Percentiles rank a stretch among this genome's conserved stretches.
Evolutionary conservation across 1,139 yeast genomes (phyloP).

Genomic region (Zygoascus hellenicus): DNA sequence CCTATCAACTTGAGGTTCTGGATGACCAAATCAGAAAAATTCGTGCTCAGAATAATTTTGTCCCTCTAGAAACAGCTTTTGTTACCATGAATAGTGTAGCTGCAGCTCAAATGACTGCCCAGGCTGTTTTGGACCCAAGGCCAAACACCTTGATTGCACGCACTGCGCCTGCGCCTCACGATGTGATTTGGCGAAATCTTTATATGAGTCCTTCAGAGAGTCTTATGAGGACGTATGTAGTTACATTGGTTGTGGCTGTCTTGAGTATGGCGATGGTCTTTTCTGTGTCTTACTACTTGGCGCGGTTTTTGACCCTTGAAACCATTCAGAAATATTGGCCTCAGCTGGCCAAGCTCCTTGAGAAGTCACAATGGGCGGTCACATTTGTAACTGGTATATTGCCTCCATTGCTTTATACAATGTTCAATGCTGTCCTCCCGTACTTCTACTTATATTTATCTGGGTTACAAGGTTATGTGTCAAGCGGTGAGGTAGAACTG

Average conservation of each 20-base stretch:
- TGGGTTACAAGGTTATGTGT: conserved; percentile 64
- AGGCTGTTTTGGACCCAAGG: conserved; percentile 76
- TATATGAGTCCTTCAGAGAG: conserved; percentile 55
- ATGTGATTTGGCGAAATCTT: conserved; percentile 73
- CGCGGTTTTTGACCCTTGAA: conserved; percentile 63
- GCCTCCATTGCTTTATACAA: conserved; percentile 70
- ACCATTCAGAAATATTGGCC: conserved; percentile 72
- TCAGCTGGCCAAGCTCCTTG: conserved; percentile 56
- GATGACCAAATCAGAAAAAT: conserved; percentile 52
- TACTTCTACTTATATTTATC: conserved; percentile 69
- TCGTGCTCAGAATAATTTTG: conserved; percentile 30
- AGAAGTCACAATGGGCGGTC: conserved; percentile 51
- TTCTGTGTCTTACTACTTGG: conserved; percentile 61
- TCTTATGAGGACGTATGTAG: conserved; percentile 51
- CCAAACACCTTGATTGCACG: conserved; percentile 65
- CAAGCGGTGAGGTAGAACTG: conserved; percentile 76
- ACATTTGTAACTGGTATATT: conserved; percentile 70
- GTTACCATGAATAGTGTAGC: conserved; percentile 82
- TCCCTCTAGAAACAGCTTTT: conserved; percentile 53
- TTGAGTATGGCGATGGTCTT: conserved; percentile 61
- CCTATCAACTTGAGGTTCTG: conserved; percentile 48
- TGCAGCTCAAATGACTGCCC: conserved; percentile 86
- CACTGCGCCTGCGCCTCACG: conserved; percentile 85
- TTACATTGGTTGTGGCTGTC: conserved; percentile 59
- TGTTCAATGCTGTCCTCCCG: conserved; percentile 67